Percentiles rank a stretch among this genome's conserved stretches.
Evolutionary conservation across 345 rosid genomes (phyloP).

Genomic region (Eucalyptus regnans): DNA sequence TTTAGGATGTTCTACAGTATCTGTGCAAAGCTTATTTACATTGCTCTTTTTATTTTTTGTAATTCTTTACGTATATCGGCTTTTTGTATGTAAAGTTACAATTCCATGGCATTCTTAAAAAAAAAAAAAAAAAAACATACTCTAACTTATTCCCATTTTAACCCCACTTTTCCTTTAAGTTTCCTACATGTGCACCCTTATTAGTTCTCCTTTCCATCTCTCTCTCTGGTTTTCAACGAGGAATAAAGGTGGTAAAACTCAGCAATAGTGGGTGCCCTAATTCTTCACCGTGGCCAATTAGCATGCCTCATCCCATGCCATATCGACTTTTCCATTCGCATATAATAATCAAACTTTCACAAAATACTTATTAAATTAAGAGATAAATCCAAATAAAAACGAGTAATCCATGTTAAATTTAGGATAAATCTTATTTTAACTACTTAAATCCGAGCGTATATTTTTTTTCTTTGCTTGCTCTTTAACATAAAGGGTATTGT

Average conservation of each 20-base stretch:
- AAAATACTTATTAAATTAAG: neutral
- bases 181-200: neutral
- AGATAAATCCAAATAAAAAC: neutral
- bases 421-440: neutral
- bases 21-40: neutral
- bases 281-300: neutral
- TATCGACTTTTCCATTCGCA: neutral
- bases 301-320: neutral
- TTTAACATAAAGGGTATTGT: neutral
- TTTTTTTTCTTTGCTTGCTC: neutral
- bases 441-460: neutral
- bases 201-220: neutral
- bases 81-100: neutral
- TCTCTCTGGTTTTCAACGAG: neutral
- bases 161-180: neutral
- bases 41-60: neutral
- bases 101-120: neutral
- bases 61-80: neutral
- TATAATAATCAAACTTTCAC: neutral
- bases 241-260: neutral
- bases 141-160: neutral
- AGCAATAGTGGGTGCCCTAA: neutral
- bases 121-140: neutral
- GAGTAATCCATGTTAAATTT: fast-evolving
- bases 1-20: neutral